These are phyloP conservation scores for Colletotrichum truncatum DNA, from an alignment of 2,329 filamentous ascomycete species.

Conservation along the genomic window DNA sequence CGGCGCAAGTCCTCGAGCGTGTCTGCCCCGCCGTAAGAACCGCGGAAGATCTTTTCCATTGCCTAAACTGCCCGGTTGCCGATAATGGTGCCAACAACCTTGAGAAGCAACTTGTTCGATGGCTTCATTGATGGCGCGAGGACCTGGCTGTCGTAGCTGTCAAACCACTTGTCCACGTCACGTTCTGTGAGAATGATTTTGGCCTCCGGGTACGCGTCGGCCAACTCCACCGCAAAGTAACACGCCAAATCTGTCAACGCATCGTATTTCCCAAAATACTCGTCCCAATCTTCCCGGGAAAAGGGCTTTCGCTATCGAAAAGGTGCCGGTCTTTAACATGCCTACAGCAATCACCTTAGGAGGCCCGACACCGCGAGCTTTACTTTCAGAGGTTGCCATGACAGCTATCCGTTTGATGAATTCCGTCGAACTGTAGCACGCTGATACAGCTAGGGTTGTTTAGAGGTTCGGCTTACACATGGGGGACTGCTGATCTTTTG, in stretches of 20 bases:
- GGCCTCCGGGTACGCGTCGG: conserved; percentile 42
- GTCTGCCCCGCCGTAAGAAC: conserved; percentile 33
- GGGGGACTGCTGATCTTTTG: no score
- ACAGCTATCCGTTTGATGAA: no score
- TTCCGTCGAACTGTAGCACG: no score
- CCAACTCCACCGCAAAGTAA: conserved; percentile 37
- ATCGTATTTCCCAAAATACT: conserved; percentile 40
- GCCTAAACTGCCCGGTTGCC: conserved; percentile 38
- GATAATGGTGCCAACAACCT: conserved; percentile 40
- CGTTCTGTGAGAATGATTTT: conserved; percentile 44
- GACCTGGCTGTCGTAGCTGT: conserved; percentile 41
- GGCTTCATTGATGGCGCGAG: conserved; percentile 36
- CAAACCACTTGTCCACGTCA: conserved; percentile 42
- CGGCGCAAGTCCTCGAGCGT: neutral
- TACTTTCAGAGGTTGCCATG: conserved; percentile 10
- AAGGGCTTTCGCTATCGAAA: conserved; percentile 32
- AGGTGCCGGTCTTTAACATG: conserved; percentile 30
- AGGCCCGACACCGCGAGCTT: neutral
- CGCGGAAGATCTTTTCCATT: conserved; percentile 38
- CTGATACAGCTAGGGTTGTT: no score
- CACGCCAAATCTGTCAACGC: conserved; percentile 41
- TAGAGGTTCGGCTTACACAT: no score
- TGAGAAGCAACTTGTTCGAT: conserved; percentile 30
- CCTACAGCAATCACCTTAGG: conserved; percentile 25
- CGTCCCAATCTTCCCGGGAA: conserved; percentile 40